Evolutionary conservation across 2,329 filamentous ascomycete species (phyloP), one percentile per base, ranked within the genome.

Genomic region (Talaromyces sp.): DNA sequence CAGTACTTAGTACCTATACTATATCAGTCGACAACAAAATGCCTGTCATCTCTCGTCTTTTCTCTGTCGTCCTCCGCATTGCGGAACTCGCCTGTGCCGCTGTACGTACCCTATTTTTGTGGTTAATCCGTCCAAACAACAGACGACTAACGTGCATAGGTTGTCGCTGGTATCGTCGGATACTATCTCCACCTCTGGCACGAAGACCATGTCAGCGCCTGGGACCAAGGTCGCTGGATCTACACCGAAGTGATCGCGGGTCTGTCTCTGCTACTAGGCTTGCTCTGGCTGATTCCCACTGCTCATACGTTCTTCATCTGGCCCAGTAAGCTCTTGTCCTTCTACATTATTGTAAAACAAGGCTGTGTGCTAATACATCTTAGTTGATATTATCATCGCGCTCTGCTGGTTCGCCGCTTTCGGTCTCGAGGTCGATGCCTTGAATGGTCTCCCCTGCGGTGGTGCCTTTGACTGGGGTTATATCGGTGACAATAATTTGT

Each of bases 201-300:
- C 59, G 39, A 66, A 10, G 61, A 79, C 24, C 68, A 79, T 39
- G 75, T 81, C 41, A 81, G 82, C 62, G 76, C 81, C 66, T 88
- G 85, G 82, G 78, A 82, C 19, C 78, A 85, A 45, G 87, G 83
- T 41, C 87, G 90, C 64, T 88, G 89, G 79, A 91, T 93, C 78
- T 93, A 92, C 81, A 86, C 89, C 54, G 85, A 90, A 72, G 85
- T 91, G 19, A 83, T 93, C 45, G 88, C 91, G 2, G 88, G 83
- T 22, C 72, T 93, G 19, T 86, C 88, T 13, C 86, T 93, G 63
- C 75, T 93, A 47, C 80, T 91, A n/a, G 82, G 86, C 5, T 77
- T 93, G 31, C 75, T 93, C 67, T 91, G 90, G 86, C 82, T 93
- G 33, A 82, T 93, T 47, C 91, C 91, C 1, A 90, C 91, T 72